Evolutionary conservation across 1,284 basidiomycete species (phyloP), one percentile per base, ranked within the genome.

Genomic region (Chondrostereum purpureum): DNA sequence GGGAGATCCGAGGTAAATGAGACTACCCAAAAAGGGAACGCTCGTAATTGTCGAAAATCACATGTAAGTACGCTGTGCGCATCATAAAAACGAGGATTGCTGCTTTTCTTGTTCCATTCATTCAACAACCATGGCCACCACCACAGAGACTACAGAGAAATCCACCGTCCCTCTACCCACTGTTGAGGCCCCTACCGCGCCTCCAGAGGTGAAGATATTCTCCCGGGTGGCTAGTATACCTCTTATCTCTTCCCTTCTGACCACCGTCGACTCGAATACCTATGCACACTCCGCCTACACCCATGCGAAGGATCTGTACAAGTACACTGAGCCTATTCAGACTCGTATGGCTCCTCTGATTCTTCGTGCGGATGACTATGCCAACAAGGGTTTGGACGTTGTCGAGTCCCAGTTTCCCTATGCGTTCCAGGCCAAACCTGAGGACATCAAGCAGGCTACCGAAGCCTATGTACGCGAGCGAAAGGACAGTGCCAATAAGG

Each of bases 361-460:
- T 53, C 64, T 68, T 33, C 71, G 74, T 42, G 83, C 77, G 5
- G 78, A 89, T 55, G 74, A 63, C 18, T 68, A 67, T 48, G 86
- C 83, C 14, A 86, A 87, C 71, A 80, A 77, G 65, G 82, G 77
- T 18, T 70, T 88, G 41, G 85, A 89, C 56, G 77, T 61, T n/a
- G 80, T 88, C 43, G 72, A 88, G 65, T 69, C 73, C 42, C 74
- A 76, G 37, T 86, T 80, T 58, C 87, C 86, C 10, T 84, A 82
- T 59, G 77, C 85, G 4, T 88, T 89, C 73, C 69, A 78, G 50
- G 76, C 76, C 8, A 77, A 78, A 52, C 78, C 84, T 2, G 81
- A 83, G 55, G 83, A 88, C 5, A 75, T 89, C 20, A 73, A 70
- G 42, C 72, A 82, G 53, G 73, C 68, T 50, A 80, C 77, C 5